Percentiles rank a stretch among this genome's conserved stretches.
phyloP scores from a whole-genome alignment of 2,329 filamentous ascomycete genomes.

The Tolypocladium capitatum region DNA sequence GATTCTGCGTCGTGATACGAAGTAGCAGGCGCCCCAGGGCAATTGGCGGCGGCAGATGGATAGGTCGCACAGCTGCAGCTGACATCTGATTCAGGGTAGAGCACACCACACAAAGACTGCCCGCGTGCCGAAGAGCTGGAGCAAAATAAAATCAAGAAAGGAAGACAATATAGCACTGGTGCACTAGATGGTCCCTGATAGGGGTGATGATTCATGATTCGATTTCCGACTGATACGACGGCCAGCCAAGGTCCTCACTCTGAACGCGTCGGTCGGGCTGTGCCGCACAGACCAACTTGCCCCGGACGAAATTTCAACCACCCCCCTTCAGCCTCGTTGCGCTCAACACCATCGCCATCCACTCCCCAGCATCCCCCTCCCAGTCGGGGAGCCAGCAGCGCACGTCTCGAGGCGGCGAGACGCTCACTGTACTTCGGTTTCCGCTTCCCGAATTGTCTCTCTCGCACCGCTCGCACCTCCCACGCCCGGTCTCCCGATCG shows the following conservation, averaged over 20 bases:
- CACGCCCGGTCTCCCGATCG: not conserved
- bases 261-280: no score
- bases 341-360: not conserved
- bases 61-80: no score
- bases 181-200: no score
- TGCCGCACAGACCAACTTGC: conserved; percentile 5
- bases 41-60: no score
- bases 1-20: not conserved
- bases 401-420: conserved; percentile 7
- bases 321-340: conserved; percentile 3
- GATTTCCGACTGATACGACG: no score
- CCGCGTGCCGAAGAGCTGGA: no score
- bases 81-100: no score
- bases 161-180: no score
- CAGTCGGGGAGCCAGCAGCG: conserved; percentile 7
- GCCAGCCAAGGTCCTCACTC: no score
- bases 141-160: no score
- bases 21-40: not conserved
- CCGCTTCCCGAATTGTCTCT: conserved; percentile 4
- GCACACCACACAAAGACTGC: no score
- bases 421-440: conserved; percentile 1
- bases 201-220: no score
- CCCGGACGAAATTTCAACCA: conserved; percentile 6
- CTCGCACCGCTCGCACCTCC: conserved; percentile 3
- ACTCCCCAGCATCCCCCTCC: conserved; percentile 2